These are phyloP conservation scores for Colletotrichum euphorbiae DNA, from an alignment of 2,329 filamentous ascomycete genomes.

Conservation along the genomic window DNA sequence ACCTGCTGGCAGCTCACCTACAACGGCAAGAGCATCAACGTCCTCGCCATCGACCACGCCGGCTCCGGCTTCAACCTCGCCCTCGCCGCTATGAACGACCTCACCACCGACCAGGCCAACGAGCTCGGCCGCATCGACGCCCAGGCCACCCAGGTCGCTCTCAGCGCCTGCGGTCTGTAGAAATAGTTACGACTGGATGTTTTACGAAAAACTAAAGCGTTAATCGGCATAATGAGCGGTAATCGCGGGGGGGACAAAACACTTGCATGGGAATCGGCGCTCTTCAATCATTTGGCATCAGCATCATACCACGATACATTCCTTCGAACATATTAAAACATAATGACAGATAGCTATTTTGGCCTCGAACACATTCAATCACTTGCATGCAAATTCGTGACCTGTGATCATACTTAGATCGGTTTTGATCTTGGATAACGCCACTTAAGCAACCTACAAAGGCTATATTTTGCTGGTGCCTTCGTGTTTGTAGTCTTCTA, in stretches of 20 bases:
- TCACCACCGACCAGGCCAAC: constrained; percentile 64
- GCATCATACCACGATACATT: constrained; percentile 35
- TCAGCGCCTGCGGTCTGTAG: constrained; percentile 58
- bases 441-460: no score
- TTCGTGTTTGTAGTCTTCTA: no score
- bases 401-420: no score
- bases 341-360: constrained; percentile 23
- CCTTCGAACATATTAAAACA: constrained; percentile 30
- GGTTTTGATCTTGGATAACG: no score
- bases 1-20: constrained; percentile 69
- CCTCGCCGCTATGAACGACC: constrained; percentile 64
- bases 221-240: constrained; percentile 13
- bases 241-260: background rate
- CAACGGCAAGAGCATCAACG: constrained; percentile 62
- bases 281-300: constrained; percentile 37
- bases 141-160: constrained; percentile 55
- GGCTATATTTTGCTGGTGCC: no score
- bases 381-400: no score
- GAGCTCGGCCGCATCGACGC: constrained; percentile 66
- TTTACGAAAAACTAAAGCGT: background rate
- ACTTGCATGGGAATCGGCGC: constrained; percentile 32
- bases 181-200: background rate
- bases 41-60: constrained; percentile 68
- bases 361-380: background rate
- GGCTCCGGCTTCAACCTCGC: constrained; percentile 66